phyloP scores from a whole-genome alignment of 169 alveolate species.

The Sarcocystis neurona region DNA sequence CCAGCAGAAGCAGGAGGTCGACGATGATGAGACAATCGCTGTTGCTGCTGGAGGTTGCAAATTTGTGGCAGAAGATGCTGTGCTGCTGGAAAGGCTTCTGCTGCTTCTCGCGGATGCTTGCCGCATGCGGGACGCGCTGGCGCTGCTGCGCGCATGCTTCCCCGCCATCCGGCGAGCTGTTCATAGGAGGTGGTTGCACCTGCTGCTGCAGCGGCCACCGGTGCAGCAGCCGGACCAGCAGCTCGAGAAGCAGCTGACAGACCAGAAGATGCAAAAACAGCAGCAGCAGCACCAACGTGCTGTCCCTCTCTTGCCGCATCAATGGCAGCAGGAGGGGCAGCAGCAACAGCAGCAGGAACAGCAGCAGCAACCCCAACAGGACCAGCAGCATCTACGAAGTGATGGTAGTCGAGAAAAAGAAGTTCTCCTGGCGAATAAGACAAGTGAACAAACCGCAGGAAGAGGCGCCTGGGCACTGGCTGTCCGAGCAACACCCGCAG shows the following conservation, averaged over 20 bases:
- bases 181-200: background rate
- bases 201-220: background rate
- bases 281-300: background rate
- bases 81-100: background rate
- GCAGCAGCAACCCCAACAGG: background rate
- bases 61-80: slow-evolving; percentile 6
- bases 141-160: background rate
- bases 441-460: too few species aligned
- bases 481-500: too few species aligned
- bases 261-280: background rate
- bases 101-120: background rate
- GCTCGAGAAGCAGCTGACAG: background rate
- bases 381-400: too few species aligned
- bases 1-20: too few species aligned
- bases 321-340: background rate
- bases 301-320: too few species aligned
- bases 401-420: too few species aligned
- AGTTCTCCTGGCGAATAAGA: too few species aligned
- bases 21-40: too few species aligned
- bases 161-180: background rate
- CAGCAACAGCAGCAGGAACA: background rate
- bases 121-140: slow-evolving; percentile 17
- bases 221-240: background rate
- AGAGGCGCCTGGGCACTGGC: too few species aligned
- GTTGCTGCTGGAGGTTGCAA: too few species aligned